Evolutionary conservation across 202 grass and related monocot species (phyloP).

Genomic region (Bolboschoenoplectus hybrid): DNA sequence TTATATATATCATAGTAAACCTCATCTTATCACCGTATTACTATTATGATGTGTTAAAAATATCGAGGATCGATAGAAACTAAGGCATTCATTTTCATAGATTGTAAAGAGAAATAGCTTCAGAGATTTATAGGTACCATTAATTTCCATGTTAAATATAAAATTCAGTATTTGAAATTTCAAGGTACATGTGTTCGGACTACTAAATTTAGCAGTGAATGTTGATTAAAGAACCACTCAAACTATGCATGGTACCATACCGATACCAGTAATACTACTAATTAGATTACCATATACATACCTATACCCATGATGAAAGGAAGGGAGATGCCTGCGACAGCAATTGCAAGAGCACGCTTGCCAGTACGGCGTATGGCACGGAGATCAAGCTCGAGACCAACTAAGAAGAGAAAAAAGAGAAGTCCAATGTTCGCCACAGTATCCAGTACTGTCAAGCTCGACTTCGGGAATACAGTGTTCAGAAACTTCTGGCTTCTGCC

Average conservation of each 20-base stretch:
- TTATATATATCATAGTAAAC: background rate
- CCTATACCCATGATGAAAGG: slow-evolving; percentile 47
- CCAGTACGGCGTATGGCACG: slow-evolving; percentile 41
- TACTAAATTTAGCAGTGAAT: background rate
- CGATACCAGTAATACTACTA: background rate
- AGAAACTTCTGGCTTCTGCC: slow-evolving; percentile 64
- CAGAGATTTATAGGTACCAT: background rate
- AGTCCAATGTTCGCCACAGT: slow-evolving; percentile 77
- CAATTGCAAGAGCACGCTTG: slow-evolving; percentile 38
- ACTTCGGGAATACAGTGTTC: slow-evolving; percentile 55
- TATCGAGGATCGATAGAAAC: background rate
- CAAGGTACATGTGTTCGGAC: background rate
- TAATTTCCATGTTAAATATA: background rate
- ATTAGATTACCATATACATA: slow-evolving; percentile 3
- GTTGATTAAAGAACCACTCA: background rate
- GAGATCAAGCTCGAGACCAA: slow-evolving; percentile 44
- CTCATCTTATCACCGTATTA: background rate
- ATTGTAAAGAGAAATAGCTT: background rate
- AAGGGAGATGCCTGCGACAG: slow-evolving; percentile 44
- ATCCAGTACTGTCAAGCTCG: slow-evolving; percentile 78
- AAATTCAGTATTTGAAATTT: background rate
- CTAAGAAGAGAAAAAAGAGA: slow-evolving; percentile 72
- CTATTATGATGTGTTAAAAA: background rate
- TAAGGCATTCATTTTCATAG: background rate
- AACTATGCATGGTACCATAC: background rate